Percentiles rank a stretch among this genome's conserved stretches.
These are phyloP conservation scores for Apostasia shenzhenica DNA, from an alignment of 106 monocot species.

Conservation along the genomic window DNA sequence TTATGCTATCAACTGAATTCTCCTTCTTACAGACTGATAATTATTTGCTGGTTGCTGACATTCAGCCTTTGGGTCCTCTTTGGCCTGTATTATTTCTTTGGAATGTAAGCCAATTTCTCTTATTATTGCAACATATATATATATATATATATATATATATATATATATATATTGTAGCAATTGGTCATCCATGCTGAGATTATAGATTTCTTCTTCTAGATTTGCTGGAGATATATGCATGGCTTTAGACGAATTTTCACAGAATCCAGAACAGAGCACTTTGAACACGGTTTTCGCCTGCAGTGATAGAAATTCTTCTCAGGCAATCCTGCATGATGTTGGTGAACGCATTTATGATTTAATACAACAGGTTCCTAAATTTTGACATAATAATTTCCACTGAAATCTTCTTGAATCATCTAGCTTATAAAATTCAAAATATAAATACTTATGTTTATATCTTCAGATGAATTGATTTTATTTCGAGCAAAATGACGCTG, in stretches of 20 bases:
- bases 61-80: slow-evolving; percentile 63
- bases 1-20: not conserved
- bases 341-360: slow-evolving; percentile 42
- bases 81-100: slow-evolving; percentile 79
- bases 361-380: slow-evolving; percentile 49
- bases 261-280: slow-evolving; percentile 62
- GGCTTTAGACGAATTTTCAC: slow-evolving; percentile 60
- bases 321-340: slow-evolving; percentile 32
- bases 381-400: not conserved
- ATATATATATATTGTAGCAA: not conserved
- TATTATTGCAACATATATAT: not conserved
- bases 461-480: too few species aligned
- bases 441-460: too few species aligned
- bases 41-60: slow-evolving; percentile 66
- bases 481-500: too few species aligned
- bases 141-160: not conserved
- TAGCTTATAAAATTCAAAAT: not conserved
- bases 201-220: slow-evolving; percentile 17
- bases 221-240: slow-evolving; percentile 73
- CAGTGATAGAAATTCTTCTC: slow-evolving; percentile 32
- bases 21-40: slow-evolving; percentile 34
- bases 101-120: slow-evolving; percentile 38
- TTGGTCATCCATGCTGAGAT: not conserved
- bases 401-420: too few species aligned
- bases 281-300: slow-evolving; percentile 66